Conservation (phyloP, 2,329 filamentous ascomycete genomes). For the Monilinia laxa region DNA sequence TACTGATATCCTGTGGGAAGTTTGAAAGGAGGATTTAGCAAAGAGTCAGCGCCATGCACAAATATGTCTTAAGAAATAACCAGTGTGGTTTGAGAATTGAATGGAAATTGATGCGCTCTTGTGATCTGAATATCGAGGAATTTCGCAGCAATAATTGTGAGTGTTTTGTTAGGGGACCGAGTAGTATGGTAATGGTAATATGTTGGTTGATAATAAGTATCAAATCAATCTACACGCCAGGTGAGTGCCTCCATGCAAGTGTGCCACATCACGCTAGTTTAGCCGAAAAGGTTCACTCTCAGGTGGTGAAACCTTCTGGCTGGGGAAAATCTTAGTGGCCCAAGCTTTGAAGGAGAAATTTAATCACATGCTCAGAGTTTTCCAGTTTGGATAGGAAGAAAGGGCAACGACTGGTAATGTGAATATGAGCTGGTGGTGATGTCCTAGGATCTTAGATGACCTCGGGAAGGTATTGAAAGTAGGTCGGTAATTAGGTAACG, state of each 20-base stretch:
- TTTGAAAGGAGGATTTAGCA: conserved; percentile 17
- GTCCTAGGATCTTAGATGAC: too few relatives aligned
- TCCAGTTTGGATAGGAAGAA: too few relatives aligned
- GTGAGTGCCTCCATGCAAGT: conserved; percentile 15
- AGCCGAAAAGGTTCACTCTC: conserved; percentile 18
- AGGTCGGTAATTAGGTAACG: too few relatives aligned
- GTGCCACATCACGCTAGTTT: conserved; percentile 19
- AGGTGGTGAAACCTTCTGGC: conserved; percentile 18
- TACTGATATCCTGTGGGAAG: conserved; percentile 10
- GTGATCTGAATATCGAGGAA: background rate
- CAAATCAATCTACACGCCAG: conserved; percentile 7
- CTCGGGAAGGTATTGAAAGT: too few relatives aligned
- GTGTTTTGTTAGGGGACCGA: background rate
- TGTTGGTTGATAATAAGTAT: background rate
- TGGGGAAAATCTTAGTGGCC: conserved; percentile 10
- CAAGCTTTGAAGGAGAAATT: conserved; percentile 1
- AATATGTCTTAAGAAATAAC: background rate
- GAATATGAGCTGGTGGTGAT: too few relatives aligned
- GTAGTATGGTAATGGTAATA: background rate
- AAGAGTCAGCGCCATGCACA: conserved; percentile 25
- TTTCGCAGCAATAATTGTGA: background rate
- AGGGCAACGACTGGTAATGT: too few relatives aligned
- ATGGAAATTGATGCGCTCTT: background rate
- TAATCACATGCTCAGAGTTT: background rate
- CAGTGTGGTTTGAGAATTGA: background rate